phyloP scores from a whole-genome alignment of 768 basidiomycete genomes.

The Boletus patriciae region DNA sequence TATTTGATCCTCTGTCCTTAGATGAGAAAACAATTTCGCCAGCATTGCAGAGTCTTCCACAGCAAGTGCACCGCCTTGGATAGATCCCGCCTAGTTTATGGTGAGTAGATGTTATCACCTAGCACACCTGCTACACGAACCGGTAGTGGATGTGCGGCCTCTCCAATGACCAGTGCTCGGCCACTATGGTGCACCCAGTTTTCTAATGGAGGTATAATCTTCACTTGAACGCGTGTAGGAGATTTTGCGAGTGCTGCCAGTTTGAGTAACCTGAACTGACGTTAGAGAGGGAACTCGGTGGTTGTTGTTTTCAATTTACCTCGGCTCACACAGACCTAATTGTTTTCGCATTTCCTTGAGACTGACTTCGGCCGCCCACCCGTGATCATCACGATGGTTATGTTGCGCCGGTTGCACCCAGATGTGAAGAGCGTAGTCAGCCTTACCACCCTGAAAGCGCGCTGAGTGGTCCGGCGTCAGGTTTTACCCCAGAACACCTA shows the following conservation, averaged over 20 bases:
- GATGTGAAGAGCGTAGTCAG: conserved; percentile 33
- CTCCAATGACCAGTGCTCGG: conserved; percentile 54
- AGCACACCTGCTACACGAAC: conserved; percentile 34
- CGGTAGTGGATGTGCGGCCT: conserved; percentile 58
- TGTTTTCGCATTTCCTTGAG: conserved; percentile 32
- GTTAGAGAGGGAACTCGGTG: not conserved
- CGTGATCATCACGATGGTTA: conserved; percentile 29
- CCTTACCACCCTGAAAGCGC: conserved; percentile 39
- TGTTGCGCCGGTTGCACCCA: conserved; percentile 30
- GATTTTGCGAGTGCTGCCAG: conserved; percentile 37
- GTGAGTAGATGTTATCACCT: not conserved
- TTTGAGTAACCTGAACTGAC: conserved; percentile 35
- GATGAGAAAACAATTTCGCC: conserved; percentile 56
- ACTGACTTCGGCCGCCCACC: conserved; percentile 36
- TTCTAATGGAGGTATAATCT: conserved; percentile 42
- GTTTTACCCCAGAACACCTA: conserved; percentile 4
- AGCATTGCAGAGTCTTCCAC: conserved; percentile 65
- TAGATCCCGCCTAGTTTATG: conserved; percentile 48
- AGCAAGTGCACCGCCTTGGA: conserved; percentile 50
- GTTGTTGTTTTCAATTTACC: conserved; percentile 29
- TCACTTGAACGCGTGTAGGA: conserved; percentile 39
- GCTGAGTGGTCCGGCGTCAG: not conserved
- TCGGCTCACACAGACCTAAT: conserved; percentile 36
- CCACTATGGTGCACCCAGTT: conserved; percentile 50
- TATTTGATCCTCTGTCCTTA: conserved; percentile 48